Evolutionary conservation across 371 early-diverging fungal genomes (phyloP), one percentile per base, ranked within the genome.

Genomic region (Mortierella sp.): DNA sequence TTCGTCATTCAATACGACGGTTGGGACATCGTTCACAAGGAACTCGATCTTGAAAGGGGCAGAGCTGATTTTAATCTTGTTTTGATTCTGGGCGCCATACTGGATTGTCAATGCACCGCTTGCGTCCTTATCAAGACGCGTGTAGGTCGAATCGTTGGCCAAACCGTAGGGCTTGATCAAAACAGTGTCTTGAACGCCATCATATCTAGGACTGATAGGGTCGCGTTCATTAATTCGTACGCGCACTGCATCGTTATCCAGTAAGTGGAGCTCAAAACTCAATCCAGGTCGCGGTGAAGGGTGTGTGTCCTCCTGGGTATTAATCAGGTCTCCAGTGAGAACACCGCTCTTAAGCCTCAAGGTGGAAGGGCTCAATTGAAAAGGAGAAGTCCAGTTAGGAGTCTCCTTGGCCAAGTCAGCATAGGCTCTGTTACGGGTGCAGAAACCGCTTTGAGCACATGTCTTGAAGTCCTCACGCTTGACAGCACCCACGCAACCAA

Each of bases 401-500:
- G 67, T 67, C 29, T 71, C 76, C 19, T 83, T 82, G n/a, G 83
- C 88, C 4, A 85, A 78, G 42, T 95, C 93, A 13, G 96, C 96
- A 82, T 90, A 95, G 12, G 92, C 94, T 13, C 96, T 89, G 84
- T 98, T 96, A 51, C 98, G 93, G 12, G 86, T 83, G 83, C 97
- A 98, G 83, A 99, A 99, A 22, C 92, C 93, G 57, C 92, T 89
- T 71, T 98, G 95, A 23, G 89, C 85, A 82, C 98, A 97, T 0
- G 87, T 92, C 82, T 96, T 97, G 82, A 99, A 99, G 82, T 99
- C 95, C 58, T 94, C 94, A 32, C 79, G 83, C 68, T 93, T 93
- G 29, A 93, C 91, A 7, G 78, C 69, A 22, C 55, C 53, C 47
- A 68, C 70, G 34, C 72, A 69, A 12, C 66, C 62, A 5, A 68